Percentiles rank a stretch among this genome's conserved stretches.
Evolutionary conservation across 2,329 filamentous ascomycete genomes (phyloP).

Genomic region (Nigrospora oryzae): DNA sequence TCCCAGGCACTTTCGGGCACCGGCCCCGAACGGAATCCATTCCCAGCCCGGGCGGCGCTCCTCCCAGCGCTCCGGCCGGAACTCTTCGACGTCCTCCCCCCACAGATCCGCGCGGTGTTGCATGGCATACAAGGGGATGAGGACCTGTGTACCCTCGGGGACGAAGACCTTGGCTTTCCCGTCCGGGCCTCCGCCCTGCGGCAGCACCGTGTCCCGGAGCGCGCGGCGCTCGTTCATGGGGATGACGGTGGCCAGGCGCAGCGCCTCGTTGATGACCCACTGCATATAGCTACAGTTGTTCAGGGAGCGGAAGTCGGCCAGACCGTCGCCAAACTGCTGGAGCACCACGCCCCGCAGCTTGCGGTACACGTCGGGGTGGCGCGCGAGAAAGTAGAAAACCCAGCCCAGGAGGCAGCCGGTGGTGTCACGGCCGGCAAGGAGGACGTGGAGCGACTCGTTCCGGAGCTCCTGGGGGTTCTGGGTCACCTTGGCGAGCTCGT

Average conservation of each 20-base stretch:
- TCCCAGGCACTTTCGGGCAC: conserved; percentile 23
- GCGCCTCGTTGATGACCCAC: conserved; percentile 13
- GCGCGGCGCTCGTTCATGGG: conserved; percentile 19
- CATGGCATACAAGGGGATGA: conserved; percentile 17
- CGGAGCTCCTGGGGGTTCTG: conserved; percentile 35
- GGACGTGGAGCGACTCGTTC: conserved; percentile 29
- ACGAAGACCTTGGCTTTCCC: conserved; percentile 17
- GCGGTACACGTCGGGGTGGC: conserved; percentile 7
- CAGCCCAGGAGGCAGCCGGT: conserved; percentile 38
- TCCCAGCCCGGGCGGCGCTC: conserved; percentile 16
- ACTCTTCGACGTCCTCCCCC: conserved; percentile 20
- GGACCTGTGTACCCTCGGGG: conserved; percentile 14
- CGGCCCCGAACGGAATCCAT: conserved; percentile 23
- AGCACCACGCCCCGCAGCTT: conserved; percentile 6
- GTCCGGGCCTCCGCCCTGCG: conserved; percentile 20
- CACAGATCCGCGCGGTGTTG: conserved; percentile 24
- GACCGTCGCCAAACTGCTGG: conserved; percentile 6
- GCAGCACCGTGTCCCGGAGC: conserved; percentile 16
- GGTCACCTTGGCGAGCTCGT: conserved; percentile 36
- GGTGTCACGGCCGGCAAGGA: conserved; percentile 45
- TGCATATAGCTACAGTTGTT: conserved; percentile 11
- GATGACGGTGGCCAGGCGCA: conserved; percentile 12
- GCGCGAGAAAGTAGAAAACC: conserved; percentile 12
- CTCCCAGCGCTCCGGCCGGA: conserved; percentile 23
- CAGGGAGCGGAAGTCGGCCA: conserved; percentile 10